Base-by-base conservation (phyloP, 2,329 filamentous ascomycete genomes). In the Penicillium sp. region DNA sequence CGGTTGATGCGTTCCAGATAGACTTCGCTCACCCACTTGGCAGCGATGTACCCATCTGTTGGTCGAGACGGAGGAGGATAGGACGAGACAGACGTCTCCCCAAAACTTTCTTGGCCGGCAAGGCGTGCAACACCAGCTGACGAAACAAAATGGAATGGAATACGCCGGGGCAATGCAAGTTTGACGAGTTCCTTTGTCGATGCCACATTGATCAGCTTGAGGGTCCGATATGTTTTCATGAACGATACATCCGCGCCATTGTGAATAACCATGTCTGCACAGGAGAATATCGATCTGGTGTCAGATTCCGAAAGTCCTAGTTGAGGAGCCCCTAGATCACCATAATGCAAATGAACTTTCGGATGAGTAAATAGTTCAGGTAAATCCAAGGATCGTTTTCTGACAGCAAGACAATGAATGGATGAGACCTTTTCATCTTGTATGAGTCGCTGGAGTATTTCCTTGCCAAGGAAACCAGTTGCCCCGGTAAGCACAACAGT, bases 11-110 rank as follows among this genome's bases (percentile, higher is more conserved):
- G 55, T 57, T 79, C 76, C 0, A 79, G 68, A 27, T 74, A 63
- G 4, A 63, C 59, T 63, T 80, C 77, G 43, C 68, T 68, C 0
- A 70, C 74, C 77, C 77, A 79, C 57, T 78, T 78, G 15, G 66
- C 60, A 1, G 73, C 71, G 2, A 65, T 61, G 53, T 78, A 79
- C 1, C 76, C 77, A 19, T 73, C 60, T 6, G 65, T 48, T 13
- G 68, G 70, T 44, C 72, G 63, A 4, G 49, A 38, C 1, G 74
- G 66, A 0, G 73, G 74, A 6, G 54, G 48, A 42, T 58, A 62
- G 1, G 23, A 19, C 13, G 62, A 56, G 15, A 66, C 54, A 8
- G 66, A 62, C 1, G 4, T 21, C 19, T 63, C 64, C 13, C 58
- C 62, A 17, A 66, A 66, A 6, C 53, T 61, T 2, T 60, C 45